phyloP scores from a whole-genome alignment of 73 alveolate genomes.

The Breviolum minutum region DNA sequence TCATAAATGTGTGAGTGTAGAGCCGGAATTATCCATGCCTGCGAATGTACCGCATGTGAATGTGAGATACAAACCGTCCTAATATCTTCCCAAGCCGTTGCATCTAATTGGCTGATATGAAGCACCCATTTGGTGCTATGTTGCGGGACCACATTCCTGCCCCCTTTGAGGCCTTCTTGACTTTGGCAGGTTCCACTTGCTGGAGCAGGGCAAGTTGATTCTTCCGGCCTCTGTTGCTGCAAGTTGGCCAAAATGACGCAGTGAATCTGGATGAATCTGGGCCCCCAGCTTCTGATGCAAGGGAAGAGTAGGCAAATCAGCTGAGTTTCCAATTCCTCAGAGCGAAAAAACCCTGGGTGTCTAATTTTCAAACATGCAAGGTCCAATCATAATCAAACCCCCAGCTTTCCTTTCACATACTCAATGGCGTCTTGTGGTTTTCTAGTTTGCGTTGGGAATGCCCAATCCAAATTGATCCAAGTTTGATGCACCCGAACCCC shows the following conservation, averaged over 20 bases:
- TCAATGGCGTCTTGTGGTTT: too few relatives aligned
- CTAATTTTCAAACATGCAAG: too few relatives aligned
- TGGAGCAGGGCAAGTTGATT: constrained; percentile 59
- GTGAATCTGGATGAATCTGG: neutral
- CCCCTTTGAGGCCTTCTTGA: neutral
- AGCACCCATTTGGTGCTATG: neutral
- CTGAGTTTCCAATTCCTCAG: constrained; percentile 12
- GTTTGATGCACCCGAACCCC: neutral
- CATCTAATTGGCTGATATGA: neutral
- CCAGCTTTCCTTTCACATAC: too few relatives aligned
- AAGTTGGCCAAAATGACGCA: neutral
- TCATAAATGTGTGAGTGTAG: neutral
- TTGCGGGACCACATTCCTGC: neutral
- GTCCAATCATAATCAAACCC: too few relatives aligned
- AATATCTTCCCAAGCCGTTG: neutral
- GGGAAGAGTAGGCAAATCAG: constrained; percentile 53
- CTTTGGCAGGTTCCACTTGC: constrained; percentile 74
- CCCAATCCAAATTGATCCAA: too few relatives aligned
- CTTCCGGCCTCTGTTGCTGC: constrained; percentile 31
- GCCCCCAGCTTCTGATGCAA: constrained; percentile 33
- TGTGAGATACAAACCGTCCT: neutral
- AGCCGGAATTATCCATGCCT: neutral
- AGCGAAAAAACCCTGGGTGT: neutral
- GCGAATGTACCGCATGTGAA: neutral
- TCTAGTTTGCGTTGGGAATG: too few relatives aligned